Evolutionary conservation across 225 moss, liverwort and hornwort genomes (phyloP), one percentile per base, ranked within the genome.

Genomic region (Polytrichum commune): DNA sequence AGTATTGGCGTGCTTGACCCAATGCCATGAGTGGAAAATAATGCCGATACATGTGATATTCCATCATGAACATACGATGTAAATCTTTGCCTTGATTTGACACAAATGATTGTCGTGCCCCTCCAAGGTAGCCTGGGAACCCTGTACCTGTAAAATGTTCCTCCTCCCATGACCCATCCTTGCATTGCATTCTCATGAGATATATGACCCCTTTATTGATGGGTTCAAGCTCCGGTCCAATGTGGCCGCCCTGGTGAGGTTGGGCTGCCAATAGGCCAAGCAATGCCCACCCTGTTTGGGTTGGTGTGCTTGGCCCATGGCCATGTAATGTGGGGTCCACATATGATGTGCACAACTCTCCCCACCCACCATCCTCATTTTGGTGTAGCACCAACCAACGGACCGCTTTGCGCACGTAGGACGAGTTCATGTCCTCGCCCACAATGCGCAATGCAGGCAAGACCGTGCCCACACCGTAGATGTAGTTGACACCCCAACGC

Each of bases 291-390:
- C 29, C 19, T 19, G 65, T 65, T 32, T 65, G 65, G 5, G 65
- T 38, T 1, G 65, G 29, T 6, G 65, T 65, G 29, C 65, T 65
- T 3, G 65, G 65, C 20, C 65, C 65, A 18, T 29, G 20, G 5
- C 65, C 65, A 18, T n/a, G 35, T 1, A 18, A 0, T 5, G 5
- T 2, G 3, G 32, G 27, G 65, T 65, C 65, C 6, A 20, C 65
- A n/a, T 65, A 65, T 26, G 65, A 65, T 19, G 65, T 32, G 29
- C 65, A 28, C 18, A 5, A 18, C 29, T 65, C 65, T 22, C 65
- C 65, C 65, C 65, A 65, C 7, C 65, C 65, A n/a, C 65, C 65
- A 0, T 65, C 65, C 16, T 29, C 18, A 8, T 65, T 65, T 33
- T 65, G 65, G 29, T 33, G 65, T 7, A 7, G 8, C 7, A 38